A percentile compares a stretch with the other conserved stretches of the same genome.
Conservation (phyloP, 805 yeast species). For the Sugiyamaella valdiviana region DNA sequence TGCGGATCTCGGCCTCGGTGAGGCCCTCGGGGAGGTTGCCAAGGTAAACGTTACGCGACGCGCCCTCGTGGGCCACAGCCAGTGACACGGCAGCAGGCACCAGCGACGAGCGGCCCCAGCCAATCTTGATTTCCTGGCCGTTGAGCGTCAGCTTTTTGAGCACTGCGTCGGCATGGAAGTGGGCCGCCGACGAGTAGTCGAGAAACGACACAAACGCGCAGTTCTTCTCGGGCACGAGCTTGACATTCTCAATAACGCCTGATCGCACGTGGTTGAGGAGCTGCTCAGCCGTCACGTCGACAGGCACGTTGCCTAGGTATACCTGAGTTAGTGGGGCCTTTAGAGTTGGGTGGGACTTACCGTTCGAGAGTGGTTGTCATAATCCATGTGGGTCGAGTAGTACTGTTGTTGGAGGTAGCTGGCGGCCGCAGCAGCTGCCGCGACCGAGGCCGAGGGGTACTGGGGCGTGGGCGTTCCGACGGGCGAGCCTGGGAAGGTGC, state of each 20-base stretch:
- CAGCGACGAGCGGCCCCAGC: conserved; percentile 85
- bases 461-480: conserved; percentile 11
- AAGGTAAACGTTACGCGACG: conserved; percentile 88
- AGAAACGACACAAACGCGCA: conserved; percentile 89
- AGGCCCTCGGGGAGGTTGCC: conserved; percentile 67
- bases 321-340: conserved; percentile 25
- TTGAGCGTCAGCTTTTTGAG: conserved; percentile 73
- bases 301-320: conserved; percentile 81
- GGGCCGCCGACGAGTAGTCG: conserved; percentile 80
- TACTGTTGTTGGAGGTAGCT: conserved; percentile 14
- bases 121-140: conserved; percentile 76
- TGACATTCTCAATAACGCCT: conserved; percentile 75
- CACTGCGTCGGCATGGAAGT: conserved; percentile 90
- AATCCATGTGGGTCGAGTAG: conserved; percentile 11
- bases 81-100: conserved; percentile 68
- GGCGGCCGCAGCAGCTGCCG: conserved; percentile 11
- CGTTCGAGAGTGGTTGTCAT: conserved; percentile 45
- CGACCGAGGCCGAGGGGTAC: conserved; percentile 4
- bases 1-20: conserved; percentile 58
- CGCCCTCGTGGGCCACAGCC: conserved; percentile 77
- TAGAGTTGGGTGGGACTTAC: conserved; percentile 27
- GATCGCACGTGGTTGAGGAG: conserved; percentile 84
- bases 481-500: conserved; percentile 17
- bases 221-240: conserved; percentile 69
- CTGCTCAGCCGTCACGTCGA: conserved; percentile 72